Base-by-base conservation (phyloP, 1,284 basidiomycete genomes). In the Puccinia horiana region DNA sequence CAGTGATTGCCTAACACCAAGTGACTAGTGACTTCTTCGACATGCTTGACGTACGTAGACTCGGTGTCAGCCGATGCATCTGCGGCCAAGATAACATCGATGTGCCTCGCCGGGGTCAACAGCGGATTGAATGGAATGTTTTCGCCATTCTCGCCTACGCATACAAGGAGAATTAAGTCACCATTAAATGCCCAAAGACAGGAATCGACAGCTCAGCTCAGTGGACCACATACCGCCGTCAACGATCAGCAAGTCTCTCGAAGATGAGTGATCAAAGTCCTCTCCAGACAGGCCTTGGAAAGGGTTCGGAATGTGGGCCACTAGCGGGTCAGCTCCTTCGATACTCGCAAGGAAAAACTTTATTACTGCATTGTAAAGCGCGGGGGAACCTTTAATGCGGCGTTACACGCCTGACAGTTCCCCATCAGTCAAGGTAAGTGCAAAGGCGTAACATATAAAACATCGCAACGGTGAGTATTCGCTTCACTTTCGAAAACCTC, bases 81-180 rank as follows among this genome's bases (percentile, higher is more conserved):
- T 11, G 92, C 85, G 1, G 90, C 91, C n/a, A 94, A 88, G 78
- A 94, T 89, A 5, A 91, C 88, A 85, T 94, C 93, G 44, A 93
- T 79, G 0, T 85, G 87, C 61, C 93, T 89, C 0, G 90, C 89
- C 63, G 90, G 91, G 65, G 92, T 91, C 78, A 93, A 89, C 16
- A 92, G 86, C 5, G 91, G 90, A 14, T 89, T 90, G 26, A 92
- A 88, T 0, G 92, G 93, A 23, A 93, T 87, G 84, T 79, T 79
- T 23, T 69, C 76, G 2, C 76, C 76, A 32, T 79, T 79, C 32
- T 79, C 58, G 16, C 58, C 76, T 79, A n/a, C 14, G 14, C 42
- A 14, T 35, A 35, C n/a, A 26, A 37, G n/a, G n/a, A n/a, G n/a
- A 0, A n/a, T 42, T 29, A 26, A 44, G 26, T 61, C 20, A 65